phyloP scores from a whole-genome alignment of 2,329 filamentous ascomycete species.

The Metarhizium guizhouense region DNA sequence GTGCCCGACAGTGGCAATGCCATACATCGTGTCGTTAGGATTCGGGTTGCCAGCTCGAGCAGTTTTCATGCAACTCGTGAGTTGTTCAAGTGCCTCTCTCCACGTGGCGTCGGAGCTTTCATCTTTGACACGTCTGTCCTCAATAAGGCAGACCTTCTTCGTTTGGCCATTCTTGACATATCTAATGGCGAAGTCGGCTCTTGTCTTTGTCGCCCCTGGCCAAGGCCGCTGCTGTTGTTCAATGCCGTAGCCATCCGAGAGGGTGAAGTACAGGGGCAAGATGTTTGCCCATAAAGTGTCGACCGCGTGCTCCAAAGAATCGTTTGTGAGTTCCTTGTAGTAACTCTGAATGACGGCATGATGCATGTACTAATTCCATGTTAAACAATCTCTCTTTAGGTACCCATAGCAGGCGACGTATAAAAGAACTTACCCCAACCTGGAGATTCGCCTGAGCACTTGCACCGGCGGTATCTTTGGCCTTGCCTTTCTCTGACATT shows the following conservation, averaged over 20 bases:
- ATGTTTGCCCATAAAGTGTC: slow-evolving; percentile 2
- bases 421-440: too few relatives aligned
- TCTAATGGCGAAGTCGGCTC: neutral
- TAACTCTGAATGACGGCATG: neutral
- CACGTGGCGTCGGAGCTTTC: neutral
- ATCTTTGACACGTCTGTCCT: neutral
- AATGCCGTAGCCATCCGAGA: neutral
- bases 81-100: neutral
- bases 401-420: too few relatives aligned
- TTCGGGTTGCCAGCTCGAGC: neutral
- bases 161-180: neutral
- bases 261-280: neutral
- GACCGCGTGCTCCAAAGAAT: slow-evolving; percentile 1
- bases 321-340: neutral
- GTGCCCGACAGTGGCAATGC: slow-evolving; percentile 1
- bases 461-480: too few relatives aligned
- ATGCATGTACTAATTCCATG: slow-evolving; percentile 2
- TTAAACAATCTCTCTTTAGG: too few relatives aligned
- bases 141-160: neutral
- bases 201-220: neutral
- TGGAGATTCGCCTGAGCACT: too few relatives aligned
- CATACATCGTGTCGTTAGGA: neutral
- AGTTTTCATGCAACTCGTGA: neutral
- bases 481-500: too few relatives aligned
- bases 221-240: neutral